Evolutionary conservation across 2,329 filamentous ascomycete species (phyloP), one percentile per base, ranked within the genome.

Genomic region (Pseudonectria buxi): DNA sequence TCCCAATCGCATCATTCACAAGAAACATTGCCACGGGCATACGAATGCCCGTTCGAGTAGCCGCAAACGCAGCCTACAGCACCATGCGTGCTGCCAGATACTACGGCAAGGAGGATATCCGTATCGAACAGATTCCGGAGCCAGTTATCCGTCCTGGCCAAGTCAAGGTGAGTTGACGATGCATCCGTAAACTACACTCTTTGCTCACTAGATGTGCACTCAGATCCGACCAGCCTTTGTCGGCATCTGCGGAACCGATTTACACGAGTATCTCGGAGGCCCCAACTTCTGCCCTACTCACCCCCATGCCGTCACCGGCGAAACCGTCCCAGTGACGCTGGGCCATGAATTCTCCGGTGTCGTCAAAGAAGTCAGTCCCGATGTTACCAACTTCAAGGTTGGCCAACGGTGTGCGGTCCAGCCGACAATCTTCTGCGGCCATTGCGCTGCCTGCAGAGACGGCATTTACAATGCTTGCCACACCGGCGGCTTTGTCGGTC

Each of bases 341-440:
- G 79, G 80, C 16, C 79, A 83, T 49, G 80, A 83, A 50, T 78
- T 83, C 55, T 73, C 69, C 4, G 79, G 78, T 10, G 67, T 68
- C 2, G 62, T 83, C 24, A 64, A 69, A 10, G 74, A 79, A 44
- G 58, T 82, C n/a, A 78, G 78, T 1, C 49, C 61, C 0, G 65
- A 59, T 1, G 69, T 77, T 2, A 56, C 49, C 0, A 53, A 53
- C 9, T 58, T 81, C 31, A 60, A 66, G 28, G 52, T 71, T 2
- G 78, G 78, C 2, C 71, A 82, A 41, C 59, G 65, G 13, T 76
- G 80, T 13, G 73, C 69, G 5, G 64, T 82, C 4, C 73, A 77
- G 43, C 79, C 79, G 3, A 78, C 71, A 10, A 64, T 81, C 31
- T 73, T 64, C 39, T 79, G 78, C 52, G 64, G 68, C 3, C 59